Base-by-base conservation (phyloP, 2,329 filamentous ascomycete genomes). In the Alternaria metachromatica region DNA sequence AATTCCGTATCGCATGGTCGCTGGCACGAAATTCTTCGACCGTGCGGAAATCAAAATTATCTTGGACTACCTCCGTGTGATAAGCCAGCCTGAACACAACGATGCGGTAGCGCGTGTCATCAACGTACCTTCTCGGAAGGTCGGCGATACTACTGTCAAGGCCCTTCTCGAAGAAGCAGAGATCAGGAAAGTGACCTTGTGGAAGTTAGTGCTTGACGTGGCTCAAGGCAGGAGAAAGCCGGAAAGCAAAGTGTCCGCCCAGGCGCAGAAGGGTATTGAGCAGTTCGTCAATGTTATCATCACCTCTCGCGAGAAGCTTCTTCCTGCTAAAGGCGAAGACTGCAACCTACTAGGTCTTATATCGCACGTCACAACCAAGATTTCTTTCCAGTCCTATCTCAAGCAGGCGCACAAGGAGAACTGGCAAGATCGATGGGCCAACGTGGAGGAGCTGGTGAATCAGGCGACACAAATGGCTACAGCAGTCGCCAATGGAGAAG, bases 1-100 rank as follows among this genome's bases (percentile, higher is more conserved):
- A 1, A 89, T 98, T 44, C 87, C 94, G 0, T 99, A 98, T 80
- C 89, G 89, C 54, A 97, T 98, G 94, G 90, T 98, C 55, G 95
- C 91, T 72, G 95, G 96, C 2, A 88, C 89, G 66, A 92, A 92
- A 62, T 99, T 99, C 78, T 98, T 96, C 74, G 96, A 99, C 70
- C 89, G 96, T 55, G 87, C 89, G 4, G 95, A 99, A 77, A 91
- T 98, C 75, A 96, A 96, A 78, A 86, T 93, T 7, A 78, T 98
- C 1, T 81, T 98, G 5, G 94, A 97, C 76, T 98, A 99, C 76
- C 84, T 98, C 13, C 88, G 94, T 30, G 90, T 96, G 4, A 89
- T 97, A 30, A 88, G 92, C 73, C 91, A 96, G 66, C 92, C 94
- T 2, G 87, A 92, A 49, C 94, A 96, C 76, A 97, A 94, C 71